Percentiles rank a stretch among this genome's conserved stretches.
phyloP scores from a whole-genome alignment of 495 filamentous ascomycete species.

The Thermochaetoides thermophila region DNA sequence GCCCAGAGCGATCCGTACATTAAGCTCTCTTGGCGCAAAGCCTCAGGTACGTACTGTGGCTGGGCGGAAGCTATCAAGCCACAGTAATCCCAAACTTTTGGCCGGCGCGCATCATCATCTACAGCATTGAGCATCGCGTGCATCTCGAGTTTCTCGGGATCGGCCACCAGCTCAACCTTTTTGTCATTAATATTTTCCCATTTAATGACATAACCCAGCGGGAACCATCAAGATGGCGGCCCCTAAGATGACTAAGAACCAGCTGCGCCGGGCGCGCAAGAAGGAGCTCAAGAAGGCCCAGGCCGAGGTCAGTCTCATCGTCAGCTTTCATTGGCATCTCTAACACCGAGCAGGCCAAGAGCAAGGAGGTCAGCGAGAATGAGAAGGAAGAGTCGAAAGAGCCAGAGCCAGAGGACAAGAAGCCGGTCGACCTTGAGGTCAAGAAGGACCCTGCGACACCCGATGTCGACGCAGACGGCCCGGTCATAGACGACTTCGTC shows the following conservation, averaged over 20 bases:
- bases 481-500: slow-evolving; percentile 25
- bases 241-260: slow-evolving; percentile 66
- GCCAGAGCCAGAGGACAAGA: slow-evolving; percentile 13
- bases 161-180: too few relatives aligned
- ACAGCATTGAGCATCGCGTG: too few relatives aligned
- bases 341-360: neutral
- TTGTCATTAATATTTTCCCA: too few relatives aligned
- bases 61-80: too few relatives aligned
- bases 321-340: neutral
- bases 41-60: too few relatives aligned
- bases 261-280: slow-evolving; percentile 74
- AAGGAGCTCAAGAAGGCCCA: slow-evolving; percentile 64
- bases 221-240: slow-evolving; percentile 31
- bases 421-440: slow-evolving; percentile 25
- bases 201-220: neutral
- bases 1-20: too few relatives aligned
- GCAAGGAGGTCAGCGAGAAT: neutral
- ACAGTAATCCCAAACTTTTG: too few relatives aligned
- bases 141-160: too few relatives aligned
- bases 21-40: too few relatives aligned
- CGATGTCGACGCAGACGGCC: slow-evolving; percentile 30
- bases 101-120: too few relatives aligned
- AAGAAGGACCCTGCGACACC: slow-evolving; percentile 22
- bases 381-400: slow-evolving; percentile 14
- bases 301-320: slow-evolving; percentile 24